Percentiles rank a stretch among this genome's conserved stretches.
Evolutionary conservation across 78 protist genomes (phyloP).

Genomic region (Chrysochromulina parva): DNA sequence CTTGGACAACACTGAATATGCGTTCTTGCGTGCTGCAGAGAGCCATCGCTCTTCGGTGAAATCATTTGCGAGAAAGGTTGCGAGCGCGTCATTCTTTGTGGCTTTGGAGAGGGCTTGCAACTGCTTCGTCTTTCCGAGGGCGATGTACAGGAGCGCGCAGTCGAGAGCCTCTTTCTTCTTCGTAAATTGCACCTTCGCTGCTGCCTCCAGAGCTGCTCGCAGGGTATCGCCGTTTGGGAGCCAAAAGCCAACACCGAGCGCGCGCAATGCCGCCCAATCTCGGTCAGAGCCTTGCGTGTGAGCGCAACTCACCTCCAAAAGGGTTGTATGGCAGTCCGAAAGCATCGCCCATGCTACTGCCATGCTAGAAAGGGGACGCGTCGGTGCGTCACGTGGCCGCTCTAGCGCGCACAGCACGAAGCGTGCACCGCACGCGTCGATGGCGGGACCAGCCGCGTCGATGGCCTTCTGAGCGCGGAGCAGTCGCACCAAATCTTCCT

Average conservation of each 20-base stretch:
- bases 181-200: not conserved
- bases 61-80: conserved; percentile 40
- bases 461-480: too few relatives aligned
- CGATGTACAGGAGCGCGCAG: not conserved
- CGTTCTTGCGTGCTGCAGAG: conserved; percentile 61
- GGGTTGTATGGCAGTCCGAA: not conserved
- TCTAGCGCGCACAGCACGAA: too few relatives aligned
- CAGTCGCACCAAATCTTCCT: too few relatives aligned
- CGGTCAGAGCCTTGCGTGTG: too few relatives aligned
- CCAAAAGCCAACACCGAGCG: not conserved
- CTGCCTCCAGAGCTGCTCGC: not conserved
- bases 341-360: not conserved
- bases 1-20: conserved; percentile 43
- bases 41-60: conserved; percentile 48
- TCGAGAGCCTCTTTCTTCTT: conserved; percentile 14
- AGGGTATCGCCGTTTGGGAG: not conserved
- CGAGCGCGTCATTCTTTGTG: not conserved
- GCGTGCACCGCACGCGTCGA: too few relatives aligned
- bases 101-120: conserved; percentile 25
- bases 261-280: not conserved
- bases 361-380: not conserved
- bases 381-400: too few relatives aligned
- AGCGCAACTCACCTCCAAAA: not conserved
- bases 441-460: too few relatives aligned
- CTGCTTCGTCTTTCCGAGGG: not conserved